phyloP scores from a whole-genome alignment of 2,329 filamentous ascomycete genomes.

The Colletotrichum abscissum region DNA sequence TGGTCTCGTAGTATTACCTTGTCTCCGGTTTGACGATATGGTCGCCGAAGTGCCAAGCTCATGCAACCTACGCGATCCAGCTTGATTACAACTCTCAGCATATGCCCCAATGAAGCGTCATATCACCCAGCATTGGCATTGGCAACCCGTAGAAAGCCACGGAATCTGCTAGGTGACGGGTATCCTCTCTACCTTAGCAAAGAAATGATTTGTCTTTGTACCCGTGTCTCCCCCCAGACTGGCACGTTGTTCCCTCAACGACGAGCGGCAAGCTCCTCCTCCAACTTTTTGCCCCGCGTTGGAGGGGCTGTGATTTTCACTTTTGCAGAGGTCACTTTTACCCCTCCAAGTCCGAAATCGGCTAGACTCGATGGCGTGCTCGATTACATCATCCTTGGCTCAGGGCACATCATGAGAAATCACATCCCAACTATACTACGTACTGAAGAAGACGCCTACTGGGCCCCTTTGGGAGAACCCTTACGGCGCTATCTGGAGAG shows the following conservation, averaged over 20 bases:
- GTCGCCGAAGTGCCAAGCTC: neutral
- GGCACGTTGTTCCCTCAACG: neutral
- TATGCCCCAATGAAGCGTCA: neutral
- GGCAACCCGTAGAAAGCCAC: conserved; percentile 12
- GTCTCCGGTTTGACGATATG: neutral
- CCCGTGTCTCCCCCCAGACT: neutral
- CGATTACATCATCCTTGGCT: conserved; percentile 36
- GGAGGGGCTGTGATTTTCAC: conserved; percentile 25
- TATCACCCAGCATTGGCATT: neutral
- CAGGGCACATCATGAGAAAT: conserved; percentile 28
- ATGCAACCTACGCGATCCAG: neutral
- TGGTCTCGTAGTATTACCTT: neutral
- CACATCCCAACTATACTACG: neutral
- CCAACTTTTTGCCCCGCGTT: conserved; percentile 24
- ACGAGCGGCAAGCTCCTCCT: neutral
- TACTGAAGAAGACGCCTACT: neutral
- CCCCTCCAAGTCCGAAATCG: conserved; percentile 27
- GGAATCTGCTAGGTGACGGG: neutral
- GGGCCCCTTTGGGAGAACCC: neutral
- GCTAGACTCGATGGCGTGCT: conserved; percentile 33
- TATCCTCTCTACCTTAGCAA: too few relatives aligned
- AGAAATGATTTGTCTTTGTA: neutral
- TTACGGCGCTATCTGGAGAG: neutral
- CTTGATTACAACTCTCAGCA: neutral
- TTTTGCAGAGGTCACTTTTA: conserved; percentile 19